Evolutionary conservation across 805 yeast genomes (phyloP).

Genomic region (Cyberlindnera euphorbiae): DNA sequence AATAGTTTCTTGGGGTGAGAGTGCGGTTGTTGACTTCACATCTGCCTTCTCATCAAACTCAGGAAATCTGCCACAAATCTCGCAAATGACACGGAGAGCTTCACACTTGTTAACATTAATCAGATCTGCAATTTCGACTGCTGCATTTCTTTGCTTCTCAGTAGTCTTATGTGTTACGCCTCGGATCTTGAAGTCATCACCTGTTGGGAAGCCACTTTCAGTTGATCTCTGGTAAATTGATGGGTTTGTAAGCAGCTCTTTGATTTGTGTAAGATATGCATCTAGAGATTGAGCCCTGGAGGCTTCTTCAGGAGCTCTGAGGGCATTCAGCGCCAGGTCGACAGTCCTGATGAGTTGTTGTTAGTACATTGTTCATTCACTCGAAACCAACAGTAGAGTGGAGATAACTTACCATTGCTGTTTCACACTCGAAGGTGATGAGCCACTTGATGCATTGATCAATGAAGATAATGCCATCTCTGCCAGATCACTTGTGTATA

Average conservation of each 20-base stretch:
- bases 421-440: too few species aligned
- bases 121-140: constrained; percentile 34
- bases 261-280: constrained; percentile 14
- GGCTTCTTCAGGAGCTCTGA: constrained; percentile 12
- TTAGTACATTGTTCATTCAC: constrained; percentile 7
- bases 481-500: too few species aligned
- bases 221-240: constrained; percentile 2
- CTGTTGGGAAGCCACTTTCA: constrained; percentile 9
- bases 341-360: constrained; percentile 20
- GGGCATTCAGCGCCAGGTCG: constrained; percentile 20
- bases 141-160: constrained; percentile 32
- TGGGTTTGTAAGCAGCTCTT: constrained; percentile 12
- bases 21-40: constrained; percentile 8
- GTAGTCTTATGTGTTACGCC: constrained; percentile 35
- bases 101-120: constrained; percentile 41
- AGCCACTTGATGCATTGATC: too few species aligned
- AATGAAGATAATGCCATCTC: too few species aligned
- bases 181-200: constrained; percentile 33
- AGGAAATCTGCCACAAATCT: constrained; percentile 36
- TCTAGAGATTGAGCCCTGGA: constrained; percentile 18
- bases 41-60: constrained; percentile 5
- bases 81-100: constrained; percentile 42
- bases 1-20: constrained; percentile 7
- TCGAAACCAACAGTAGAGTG: too few species aligned
- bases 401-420: too few species aligned